Conservation (phyloP, 805 yeast genomes). For the Saturnispora besseyi region DNA sequence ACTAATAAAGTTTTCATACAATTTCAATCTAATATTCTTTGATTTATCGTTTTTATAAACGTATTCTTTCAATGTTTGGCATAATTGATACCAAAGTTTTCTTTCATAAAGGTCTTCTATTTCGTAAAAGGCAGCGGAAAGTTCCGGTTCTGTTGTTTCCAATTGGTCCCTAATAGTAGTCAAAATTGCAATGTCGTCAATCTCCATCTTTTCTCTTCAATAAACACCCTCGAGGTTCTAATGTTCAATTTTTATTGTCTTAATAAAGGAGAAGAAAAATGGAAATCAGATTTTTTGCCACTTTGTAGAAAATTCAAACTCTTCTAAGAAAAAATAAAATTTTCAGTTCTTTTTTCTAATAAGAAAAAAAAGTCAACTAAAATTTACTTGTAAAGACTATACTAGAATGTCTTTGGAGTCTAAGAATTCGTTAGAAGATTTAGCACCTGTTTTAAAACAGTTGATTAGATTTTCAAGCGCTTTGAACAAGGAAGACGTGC, state of each 20-base stretch:
- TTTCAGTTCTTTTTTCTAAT: background rate
- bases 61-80: conserved; percentile 48
- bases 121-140: conserved; percentile 51
- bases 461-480: conserved; percentile 60
- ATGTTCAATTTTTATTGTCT: no score
- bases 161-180: conserved; percentile 57
- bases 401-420: background rate
- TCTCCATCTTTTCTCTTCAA: conserved; percentile 12
- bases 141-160: conserved; percentile 38
- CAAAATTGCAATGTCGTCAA: conserved; percentile 39
- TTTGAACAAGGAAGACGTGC: conserved; percentile 72
- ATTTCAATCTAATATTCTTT: conserved; percentile 46
- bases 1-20: conserved; percentile 63
- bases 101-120: conserved; percentile 83
- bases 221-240: background rate
- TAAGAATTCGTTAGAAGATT: conserved; percentile 16
- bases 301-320: background rate
- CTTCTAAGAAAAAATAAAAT: background rate
- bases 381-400: no score
- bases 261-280: background rate
- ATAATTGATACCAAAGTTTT: conserved; percentile 91
- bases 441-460: conserved; percentile 42
- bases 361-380: background rate
- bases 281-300: conserved; percentile 1
- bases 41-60: conserved; percentile 52